Evolutionary conservation across 2,329 filamentous ascomycete species (phyloP).

Genomic region (Arthroderma uncinatum): DNA sequence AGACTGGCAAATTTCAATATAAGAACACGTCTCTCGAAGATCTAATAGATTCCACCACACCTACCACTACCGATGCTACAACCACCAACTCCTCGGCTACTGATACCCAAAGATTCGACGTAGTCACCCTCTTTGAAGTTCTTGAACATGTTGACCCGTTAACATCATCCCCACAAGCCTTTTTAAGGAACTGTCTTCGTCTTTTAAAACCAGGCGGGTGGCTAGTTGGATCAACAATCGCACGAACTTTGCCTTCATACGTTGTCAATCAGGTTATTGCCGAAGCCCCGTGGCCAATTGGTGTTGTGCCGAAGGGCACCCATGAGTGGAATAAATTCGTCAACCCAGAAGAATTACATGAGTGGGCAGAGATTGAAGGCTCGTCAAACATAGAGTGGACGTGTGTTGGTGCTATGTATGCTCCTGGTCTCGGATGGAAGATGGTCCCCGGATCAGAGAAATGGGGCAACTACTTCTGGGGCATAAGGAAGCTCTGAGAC

Average conservation of each 20-base stretch:
- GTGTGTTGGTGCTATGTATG: constrained; percentile 73
- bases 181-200: constrained; percentile 43
- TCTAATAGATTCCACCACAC: constrained; percentile 17
- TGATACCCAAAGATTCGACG: constrained; percentile 47
- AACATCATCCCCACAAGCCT: constrained; percentile 58
- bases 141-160: constrained; percentile 79
- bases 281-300: constrained; percentile 57
- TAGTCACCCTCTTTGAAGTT: constrained; percentile 86
- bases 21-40: constrained; percentile 66
- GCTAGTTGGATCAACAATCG: constrained; percentile 86
- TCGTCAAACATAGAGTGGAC: constrained; percentile 43
- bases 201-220: constrained; percentile 86
- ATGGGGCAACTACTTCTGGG: constrained; percentile 95
- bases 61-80: constrained; percentile 11
- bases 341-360: constrained; percentile 47
- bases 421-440: constrained; percentile 84
- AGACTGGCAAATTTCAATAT: constrained; percentile 53
- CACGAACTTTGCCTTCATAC: constrained; percentile 79
- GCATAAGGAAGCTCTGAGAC: constrained; percentile 49
- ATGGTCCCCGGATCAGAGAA: constrained; percentile 69
- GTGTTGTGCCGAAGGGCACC: constrained; percentile 82
- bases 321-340: constrained; percentile 97
- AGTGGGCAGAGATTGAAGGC: constrained; percentile 39
- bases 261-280: constrained; percentile 85
- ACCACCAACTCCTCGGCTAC: constrained; percentile 20